Conservation (phyloP, 1,284 basidiomycete species). For the Heliocybe sulcata region DNA sequence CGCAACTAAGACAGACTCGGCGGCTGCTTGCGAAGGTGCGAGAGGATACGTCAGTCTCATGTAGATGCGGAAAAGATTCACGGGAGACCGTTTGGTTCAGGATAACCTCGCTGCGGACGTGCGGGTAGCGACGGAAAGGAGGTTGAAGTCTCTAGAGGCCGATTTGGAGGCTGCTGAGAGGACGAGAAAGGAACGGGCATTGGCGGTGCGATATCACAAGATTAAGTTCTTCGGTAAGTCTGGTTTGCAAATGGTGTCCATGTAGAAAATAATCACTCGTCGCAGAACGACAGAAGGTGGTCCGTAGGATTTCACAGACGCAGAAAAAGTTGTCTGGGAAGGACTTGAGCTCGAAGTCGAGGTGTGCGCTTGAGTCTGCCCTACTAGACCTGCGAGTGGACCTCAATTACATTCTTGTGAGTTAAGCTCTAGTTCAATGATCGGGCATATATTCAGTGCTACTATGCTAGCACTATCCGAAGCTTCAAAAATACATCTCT, state of each 20-base stretch:
- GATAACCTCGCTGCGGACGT: slow-evolving; percentile 75
- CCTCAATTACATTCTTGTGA: slow-evolving; percentile 78
- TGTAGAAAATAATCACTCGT: not conserved
- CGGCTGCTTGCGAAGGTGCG: slow-evolving; percentile 71
- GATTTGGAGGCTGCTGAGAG: slow-evolving; percentile 62
- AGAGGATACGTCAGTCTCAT: slow-evolving; percentile 2
- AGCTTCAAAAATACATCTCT: slow-evolving; percentile 78
- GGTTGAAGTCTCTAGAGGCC: slow-evolving; percentile 65
- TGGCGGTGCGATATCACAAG: slow-evolving; percentile 76
- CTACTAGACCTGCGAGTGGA: slow-evolving; percentile 64
- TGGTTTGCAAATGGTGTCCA: not conserved
- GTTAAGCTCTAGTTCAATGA: slow-evolving; percentile 15
- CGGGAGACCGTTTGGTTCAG: slow-evolving; percentile 24
- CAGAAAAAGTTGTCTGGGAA: slow-evolving; percentile 39
- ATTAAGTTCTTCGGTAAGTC: slow-evolving; percentile 83
- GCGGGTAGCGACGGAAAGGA: slow-evolving; percentile 69
- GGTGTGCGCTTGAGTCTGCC: slow-evolving; percentile 36
- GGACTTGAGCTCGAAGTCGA: slow-evolving; percentile 22
- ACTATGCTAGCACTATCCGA: slow-evolving; percentile 65
- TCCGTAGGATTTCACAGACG: slow-evolving; percentile 61
- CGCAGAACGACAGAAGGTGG: slow-evolving; percentile 75
- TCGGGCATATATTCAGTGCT: slow-evolving; percentile 4
- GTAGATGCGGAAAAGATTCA: not conserved
- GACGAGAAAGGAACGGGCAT: slow-evolving; percentile 58
- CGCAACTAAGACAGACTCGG: slow-evolving; percentile 70